phyloP scores from a whole-genome alignment of 345 rosid genomes.

The Hibiscus tridactylites region DNA sequence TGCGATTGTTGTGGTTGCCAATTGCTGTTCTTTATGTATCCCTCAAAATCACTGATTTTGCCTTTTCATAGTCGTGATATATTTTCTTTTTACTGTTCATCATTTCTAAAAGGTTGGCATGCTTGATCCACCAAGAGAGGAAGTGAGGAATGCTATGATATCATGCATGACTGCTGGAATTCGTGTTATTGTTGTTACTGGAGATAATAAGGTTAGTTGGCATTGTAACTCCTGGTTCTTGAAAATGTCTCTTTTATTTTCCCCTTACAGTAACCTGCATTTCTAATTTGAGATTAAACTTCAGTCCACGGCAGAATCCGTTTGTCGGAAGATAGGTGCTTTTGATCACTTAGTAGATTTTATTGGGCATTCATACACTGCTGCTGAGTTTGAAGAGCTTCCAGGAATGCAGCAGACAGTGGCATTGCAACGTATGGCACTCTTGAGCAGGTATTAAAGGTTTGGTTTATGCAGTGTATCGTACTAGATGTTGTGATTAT shows the following conservation, averaged over 20 bases:
- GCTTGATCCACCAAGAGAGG: constrained; percentile 98
- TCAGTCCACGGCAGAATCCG: constrained; percentile 97
- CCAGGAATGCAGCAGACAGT: constrained; percentile 77
- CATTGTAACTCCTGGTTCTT: not conserved
- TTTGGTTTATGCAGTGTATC: not conserved
- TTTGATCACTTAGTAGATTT: constrained; percentile 82
- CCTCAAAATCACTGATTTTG: not conserved
- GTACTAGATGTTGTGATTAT: constrained; percentile 3
- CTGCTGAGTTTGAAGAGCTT: constrained; percentile 93
- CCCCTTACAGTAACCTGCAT: constrained; percentile 7
- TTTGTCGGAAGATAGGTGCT: constrained; percentile 93
- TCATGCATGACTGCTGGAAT: constrained; percentile 98
- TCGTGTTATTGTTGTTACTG: constrained; percentile 98
- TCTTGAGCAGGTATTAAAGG: constrained; percentile 63
- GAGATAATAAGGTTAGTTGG: constrained; percentile 85
- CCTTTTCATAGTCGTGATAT: not conserved
- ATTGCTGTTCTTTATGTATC: not conserved
- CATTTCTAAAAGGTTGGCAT: constrained; percentile 70
- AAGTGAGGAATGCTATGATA: constrained; percentile 92
- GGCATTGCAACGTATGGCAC: constrained; percentile 86
- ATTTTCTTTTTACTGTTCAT: not conserved
- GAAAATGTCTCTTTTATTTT: constrained; percentile 3
- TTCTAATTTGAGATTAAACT: constrained; percentile 22
- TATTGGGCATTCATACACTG: constrained; percentile 78
- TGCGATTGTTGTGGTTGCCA: not conserved